phyloP scores from a whole-genome alignment of 208 protist species.

The Tritrichomonas foetus region DNA sequence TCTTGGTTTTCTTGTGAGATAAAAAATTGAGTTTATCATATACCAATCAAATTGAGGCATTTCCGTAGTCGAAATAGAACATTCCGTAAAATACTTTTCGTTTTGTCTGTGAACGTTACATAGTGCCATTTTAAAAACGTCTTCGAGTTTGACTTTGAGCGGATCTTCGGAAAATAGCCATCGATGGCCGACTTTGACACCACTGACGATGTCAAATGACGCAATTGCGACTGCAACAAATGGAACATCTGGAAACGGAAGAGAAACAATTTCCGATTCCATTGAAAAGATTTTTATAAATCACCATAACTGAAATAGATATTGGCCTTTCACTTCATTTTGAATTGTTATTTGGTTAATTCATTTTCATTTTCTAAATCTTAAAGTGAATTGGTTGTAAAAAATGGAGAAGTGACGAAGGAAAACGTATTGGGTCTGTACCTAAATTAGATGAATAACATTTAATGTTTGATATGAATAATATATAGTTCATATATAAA shows the following conservation, averaged over 20 bases:
- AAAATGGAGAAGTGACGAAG: too few relatives aligned
- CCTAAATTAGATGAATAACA: too few relatives aligned
- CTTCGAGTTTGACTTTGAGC: neutral
- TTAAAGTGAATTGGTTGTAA: too few relatives aligned
- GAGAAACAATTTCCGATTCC: neutral
- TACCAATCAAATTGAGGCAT: neutral
- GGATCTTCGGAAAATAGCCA: neutral
- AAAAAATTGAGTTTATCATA: neutral
- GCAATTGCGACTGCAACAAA: neutral
- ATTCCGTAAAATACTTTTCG: neutral
- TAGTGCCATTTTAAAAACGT: neutral
- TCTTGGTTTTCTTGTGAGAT: neutral
- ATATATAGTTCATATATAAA: too few relatives aligned
- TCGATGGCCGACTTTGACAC: neutral
- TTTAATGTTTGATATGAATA: too few relatives aligned
- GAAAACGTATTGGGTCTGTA: too few relatives aligned
- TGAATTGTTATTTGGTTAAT: too few relatives aligned
- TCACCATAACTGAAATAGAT: too few relatives aligned
- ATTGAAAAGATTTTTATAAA: too few relatives aligned
- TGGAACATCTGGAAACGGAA: neutral
- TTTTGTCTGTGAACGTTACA: neutral
- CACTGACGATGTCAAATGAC: neutral
- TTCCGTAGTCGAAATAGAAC: neutral
- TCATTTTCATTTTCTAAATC: too few relatives aligned
- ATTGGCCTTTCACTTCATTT: too few relatives aligned